Evolutionary conservation across 192 early-diverging fungal species (phyloP).

Genomic region (Coemansia sp.): DNA sequence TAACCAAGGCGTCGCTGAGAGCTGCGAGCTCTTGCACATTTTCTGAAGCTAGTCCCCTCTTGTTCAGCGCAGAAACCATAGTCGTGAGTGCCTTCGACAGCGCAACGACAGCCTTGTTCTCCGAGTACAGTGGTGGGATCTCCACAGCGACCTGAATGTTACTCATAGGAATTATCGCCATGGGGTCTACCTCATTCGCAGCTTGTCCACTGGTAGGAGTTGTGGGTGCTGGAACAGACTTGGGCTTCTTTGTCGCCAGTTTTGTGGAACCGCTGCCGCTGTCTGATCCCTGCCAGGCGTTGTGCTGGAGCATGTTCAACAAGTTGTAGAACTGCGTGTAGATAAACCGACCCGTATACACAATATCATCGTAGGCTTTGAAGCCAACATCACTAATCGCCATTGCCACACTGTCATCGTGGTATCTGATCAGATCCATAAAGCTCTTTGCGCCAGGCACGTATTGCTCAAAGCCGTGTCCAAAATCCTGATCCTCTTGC

Average conservation of each 20-base stretch:
- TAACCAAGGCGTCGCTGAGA: constrained; percentile 55
- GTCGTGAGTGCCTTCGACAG: constrained; percentile 38
- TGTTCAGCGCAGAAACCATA: constrained; percentile 42
- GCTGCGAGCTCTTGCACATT: constrained; percentile 43
- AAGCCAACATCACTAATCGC: constrained; percentile 60
- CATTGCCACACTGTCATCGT: constrained; percentile 53
- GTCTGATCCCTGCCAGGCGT: constrained; percentile 48
- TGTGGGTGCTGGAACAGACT: neutral
- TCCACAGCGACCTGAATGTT: constrained; percentile 45
- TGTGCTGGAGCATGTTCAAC: constrained; percentile 56
- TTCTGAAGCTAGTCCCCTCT: constrained; percentile 38
- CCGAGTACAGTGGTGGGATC: constrained; percentile 44
- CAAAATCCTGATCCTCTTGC: constrained; percentile 57
- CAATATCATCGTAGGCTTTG: constrained; percentile 59
- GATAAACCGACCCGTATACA: constrained; percentile 46
- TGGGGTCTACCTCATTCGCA: neutral
- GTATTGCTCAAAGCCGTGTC: constrained; percentile 58
- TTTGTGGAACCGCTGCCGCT: constrained; percentile 20
- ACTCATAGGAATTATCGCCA: constrained; percentile 27
- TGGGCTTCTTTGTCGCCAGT: neutral
- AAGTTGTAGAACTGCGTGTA: constrained; percentile 55
- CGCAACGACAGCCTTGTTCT: constrained; percentile 32
- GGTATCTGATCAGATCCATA: constrained; percentile 57
- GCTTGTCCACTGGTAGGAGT: neutral
- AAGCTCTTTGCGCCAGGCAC: constrained; percentile 62